Conservation (phyloP, 1,139 yeast genomes). For the Candida sp. region DNA sequence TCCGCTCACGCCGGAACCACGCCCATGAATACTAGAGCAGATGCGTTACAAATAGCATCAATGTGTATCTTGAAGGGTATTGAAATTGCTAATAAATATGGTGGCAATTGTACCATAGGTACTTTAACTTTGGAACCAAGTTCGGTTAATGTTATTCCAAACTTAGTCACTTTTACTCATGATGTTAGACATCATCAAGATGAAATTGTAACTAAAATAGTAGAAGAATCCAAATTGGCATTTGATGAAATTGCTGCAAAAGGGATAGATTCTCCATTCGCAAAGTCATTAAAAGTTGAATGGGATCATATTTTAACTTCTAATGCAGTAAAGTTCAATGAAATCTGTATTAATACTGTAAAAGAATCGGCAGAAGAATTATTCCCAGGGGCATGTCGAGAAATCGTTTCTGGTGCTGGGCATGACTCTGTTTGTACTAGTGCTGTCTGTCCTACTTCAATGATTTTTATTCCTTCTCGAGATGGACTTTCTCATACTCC, state of each 20-base stretch:
- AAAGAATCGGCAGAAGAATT: constrained; percentile 47
- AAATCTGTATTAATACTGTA: constrained; percentile 48
- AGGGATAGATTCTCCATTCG: constrained; percentile 10
- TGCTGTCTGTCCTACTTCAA: constrained; percentile 59
- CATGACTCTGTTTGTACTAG: constrained; percentile 68
- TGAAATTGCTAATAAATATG: constrained; percentile 49
- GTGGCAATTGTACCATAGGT: constrained; percentile 61
- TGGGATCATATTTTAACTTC: constrained; percentile 43
- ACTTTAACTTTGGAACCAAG: constrained; percentile 54
- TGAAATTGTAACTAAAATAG: constrained; percentile 34
- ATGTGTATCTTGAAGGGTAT: constrained; percentile 53
- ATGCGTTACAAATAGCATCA: constrained; percentile 58
- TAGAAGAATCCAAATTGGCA: constrained; percentile 33
- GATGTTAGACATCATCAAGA: constrained; percentile 59
- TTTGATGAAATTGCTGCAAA: constrained; percentile 19
- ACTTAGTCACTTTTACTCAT: constrained; percentile 51
- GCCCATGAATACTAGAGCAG: constrained; percentile 58
- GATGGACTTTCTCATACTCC: constrained; percentile 74
- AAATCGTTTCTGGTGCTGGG: constrained; percentile 67
- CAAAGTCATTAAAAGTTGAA: constrained; percentile 26
- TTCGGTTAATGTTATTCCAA: constrained; percentile 67
- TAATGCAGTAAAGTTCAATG: constrained; percentile 55
- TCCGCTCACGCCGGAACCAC: constrained; percentile 78
- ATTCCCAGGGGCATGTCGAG: constrained; percentile 35
- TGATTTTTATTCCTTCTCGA: constrained; percentile 70